Evolutionary conservation across 2,329 filamentous ascomycete genomes (phyloP).

Genomic region (Trichoderma koningiopsis): DNA sequence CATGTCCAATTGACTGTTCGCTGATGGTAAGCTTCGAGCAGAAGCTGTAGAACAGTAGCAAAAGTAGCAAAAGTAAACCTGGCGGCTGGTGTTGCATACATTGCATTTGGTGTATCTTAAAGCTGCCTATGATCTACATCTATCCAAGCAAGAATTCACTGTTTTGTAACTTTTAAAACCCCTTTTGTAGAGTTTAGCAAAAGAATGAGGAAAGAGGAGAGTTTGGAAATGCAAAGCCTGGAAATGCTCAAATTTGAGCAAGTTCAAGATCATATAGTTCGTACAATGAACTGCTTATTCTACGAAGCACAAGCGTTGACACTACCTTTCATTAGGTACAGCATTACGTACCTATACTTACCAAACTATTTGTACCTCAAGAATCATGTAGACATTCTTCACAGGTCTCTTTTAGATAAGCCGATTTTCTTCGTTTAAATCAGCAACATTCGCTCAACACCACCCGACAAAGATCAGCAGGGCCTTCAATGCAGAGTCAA

Average conservation of each 20-base stretch:
- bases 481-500: neutral
- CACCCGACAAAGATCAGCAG: neutral
- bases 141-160: neutral
- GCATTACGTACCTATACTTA: neutral
- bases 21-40: neutral
- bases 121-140: no score
- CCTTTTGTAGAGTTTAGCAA: neutral
- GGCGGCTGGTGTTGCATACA: neutral
- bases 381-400: neutral
- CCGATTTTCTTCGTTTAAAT: neutral
- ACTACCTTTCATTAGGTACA: neutral
- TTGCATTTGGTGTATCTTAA: neutral
- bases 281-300: neutral
- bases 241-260: neutral
- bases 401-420: neutral
- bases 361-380: neutral
- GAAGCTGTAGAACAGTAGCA: neutral
- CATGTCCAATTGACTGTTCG: neutral
- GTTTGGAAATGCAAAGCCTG: neutral
- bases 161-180: neutral
- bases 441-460: neutral
- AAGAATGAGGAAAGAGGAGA: neutral
- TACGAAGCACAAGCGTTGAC: neutral
- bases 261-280: neutral
- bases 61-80: neutral